These are phyloP conservation scores for Haplosporangium gracile DNA, from an alignment of 192 early-diverging fungal species.

Conservation along the genomic window DNA sequence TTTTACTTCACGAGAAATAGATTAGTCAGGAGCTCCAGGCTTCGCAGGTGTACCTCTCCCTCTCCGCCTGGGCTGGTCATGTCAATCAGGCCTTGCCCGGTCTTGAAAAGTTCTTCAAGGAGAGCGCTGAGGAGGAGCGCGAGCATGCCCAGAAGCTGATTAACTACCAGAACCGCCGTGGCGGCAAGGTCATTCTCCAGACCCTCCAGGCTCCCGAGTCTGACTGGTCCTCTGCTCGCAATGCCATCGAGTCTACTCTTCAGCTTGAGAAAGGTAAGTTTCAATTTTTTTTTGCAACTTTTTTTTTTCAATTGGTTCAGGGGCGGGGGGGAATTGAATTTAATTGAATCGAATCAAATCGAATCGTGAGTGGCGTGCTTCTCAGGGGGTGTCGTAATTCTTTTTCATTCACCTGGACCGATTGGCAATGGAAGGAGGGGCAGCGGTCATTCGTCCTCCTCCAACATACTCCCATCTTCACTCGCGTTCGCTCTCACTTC, in stretches of 20 bases:
- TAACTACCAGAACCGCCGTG: conserved; percentile 68
- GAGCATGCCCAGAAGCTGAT: conserved; percentile 62
- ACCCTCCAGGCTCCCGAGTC: conserved; percentile 66
- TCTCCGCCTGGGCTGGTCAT: conserved; percentile 66
- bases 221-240: conserved; percentile 70
- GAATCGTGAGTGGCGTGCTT: not conserved
- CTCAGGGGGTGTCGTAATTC: not conserved
- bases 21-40: conserved; percentile 72
- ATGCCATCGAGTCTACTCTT: conserved; percentile 69
- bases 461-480: not conserved
- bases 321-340: not conserved
- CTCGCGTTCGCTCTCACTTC: not conserved
- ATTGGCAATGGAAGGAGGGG: not conserved
- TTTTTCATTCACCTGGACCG: not conserved
- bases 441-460: not conserved
- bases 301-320: too few relatives aligned
- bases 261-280: conserved; percentile 62
- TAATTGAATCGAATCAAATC: not conserved
- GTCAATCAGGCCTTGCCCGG: conserved; percentile 64
- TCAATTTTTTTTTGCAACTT: too few relatives aligned
- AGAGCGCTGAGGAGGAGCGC: conserved; percentile 62
- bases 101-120: conserved; percentile 66
- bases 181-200: conserved; percentile 65
- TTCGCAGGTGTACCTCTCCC: conserved; percentile 67
- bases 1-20: conserved; percentile 17